Base-by-base conservation (phyloP, 176 grass and related monocot species). In the sorghum (Sorghum bicolor) region DNA sequence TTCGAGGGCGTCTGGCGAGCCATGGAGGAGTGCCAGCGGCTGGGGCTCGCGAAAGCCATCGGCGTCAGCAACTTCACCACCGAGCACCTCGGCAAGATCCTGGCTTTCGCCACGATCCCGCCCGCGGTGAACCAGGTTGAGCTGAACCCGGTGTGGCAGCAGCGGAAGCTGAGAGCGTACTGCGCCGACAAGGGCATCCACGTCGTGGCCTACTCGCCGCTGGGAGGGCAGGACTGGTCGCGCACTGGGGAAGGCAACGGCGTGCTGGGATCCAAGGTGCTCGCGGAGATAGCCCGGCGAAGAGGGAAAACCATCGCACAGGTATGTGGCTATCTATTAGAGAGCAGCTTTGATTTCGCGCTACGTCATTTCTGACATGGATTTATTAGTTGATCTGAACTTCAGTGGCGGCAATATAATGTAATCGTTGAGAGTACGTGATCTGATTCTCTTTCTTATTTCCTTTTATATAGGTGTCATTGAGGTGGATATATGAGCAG, bases 41-140 rank as follows among this genome's bases (percentile, higher is more conserved):
- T 87, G 0, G 90, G 90, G 31, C 86, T 95, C 65, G 74, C 90
- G 22, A 92, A 40, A 36, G 61, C 90, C 3, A 89, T 95, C 43
- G 86, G 90, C 70, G 88, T 95, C 53, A 92, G 90, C 90, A 95
- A 95, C 85, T 95, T 95, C 86, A 88, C 86, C 60, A 86, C 87
- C 33, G 72, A 5, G 8, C 88, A 92, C 43, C 57, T 95, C 5
- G 64, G 88, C n/a, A 81, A 58, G 67, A 4, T 92, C 29, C 43
- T 92, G 2, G 30, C 85, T 1, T 19, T 61, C n/a, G 85, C 90
- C 64, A 45, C 79, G 6, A 40, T 88, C 58, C 55, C 57, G 5
- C 93, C 93, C 26, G 82, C 93, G 20, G 85, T 94, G 64, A 92
- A 94, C 50, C 90, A 95, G 88, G 88, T 91, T 61, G 86, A 91